A percentile compares a stretch with the other conserved stretches of the same genome.
Evolutionary conservation across 106 monocot genomes (phyloP).

Genomic region (Dendrobium chrysotoxum): DNA sequence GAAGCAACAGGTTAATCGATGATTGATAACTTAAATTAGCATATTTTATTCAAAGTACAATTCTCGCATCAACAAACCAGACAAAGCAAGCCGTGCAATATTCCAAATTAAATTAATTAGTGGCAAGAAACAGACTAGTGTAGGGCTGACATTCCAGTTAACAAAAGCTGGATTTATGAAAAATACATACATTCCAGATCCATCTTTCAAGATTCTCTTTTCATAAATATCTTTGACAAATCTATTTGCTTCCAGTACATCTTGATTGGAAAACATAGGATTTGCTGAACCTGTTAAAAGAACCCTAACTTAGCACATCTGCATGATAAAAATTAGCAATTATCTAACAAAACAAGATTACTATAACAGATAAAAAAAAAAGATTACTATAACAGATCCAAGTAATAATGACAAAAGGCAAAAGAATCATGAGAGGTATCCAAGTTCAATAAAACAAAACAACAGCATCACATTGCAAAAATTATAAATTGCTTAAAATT

Average conservation of each 20-base stretch:
- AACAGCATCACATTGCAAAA: not conserved
- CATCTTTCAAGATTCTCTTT: slow-evolving; percentile 7
- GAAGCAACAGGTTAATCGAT: not conserved
- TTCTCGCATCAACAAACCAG: not conserved
- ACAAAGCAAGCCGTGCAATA: not conserved
- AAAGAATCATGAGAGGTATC: not conserved
- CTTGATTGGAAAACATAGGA: slow-evolving; percentile 54
- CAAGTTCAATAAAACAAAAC: not conserved
- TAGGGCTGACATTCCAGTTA: not conserved
- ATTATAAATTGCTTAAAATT: not conserved
- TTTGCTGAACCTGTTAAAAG: slow-evolving; percentile 69
- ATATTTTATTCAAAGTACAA: not conserved
- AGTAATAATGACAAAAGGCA: not conserved
- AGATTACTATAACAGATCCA: not conserved
- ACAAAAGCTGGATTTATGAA: not conserved
- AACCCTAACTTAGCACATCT: not conserved
- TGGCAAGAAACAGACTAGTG: not conserved
- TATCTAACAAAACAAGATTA: not conserved
- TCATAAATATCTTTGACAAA: slow-evolving; percentile 46
- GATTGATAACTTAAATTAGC: not conserved
- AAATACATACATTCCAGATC: slow-evolving; percentile 32
- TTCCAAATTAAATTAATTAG: not conserved
- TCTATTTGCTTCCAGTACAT: slow-evolving; percentile 58
- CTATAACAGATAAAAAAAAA: not conserved
- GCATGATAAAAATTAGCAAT: not conserved